Base-by-base conservation (phyloP, 148 eudicot species). In the Chenopodium suecicum region DNA sequence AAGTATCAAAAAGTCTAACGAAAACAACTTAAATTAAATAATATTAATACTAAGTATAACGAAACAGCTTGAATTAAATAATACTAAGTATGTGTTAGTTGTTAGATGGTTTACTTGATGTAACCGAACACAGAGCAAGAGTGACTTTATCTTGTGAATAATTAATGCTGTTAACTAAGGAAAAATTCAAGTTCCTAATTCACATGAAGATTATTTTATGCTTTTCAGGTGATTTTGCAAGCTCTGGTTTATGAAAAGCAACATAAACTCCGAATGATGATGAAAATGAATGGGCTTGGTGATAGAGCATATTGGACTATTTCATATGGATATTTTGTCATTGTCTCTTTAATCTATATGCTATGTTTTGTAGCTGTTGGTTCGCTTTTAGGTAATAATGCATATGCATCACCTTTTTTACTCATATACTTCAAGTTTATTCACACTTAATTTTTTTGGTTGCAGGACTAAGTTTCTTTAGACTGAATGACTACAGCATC, bases 251-350 rank as follows among this genome's bases (percentile, higher is more conserved):
- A 95, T 80, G 98, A 95, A 89, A 95, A 91, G 85, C 88, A 95
- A 85, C 89, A 89, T 67, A 90, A 84, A 71, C 93, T 95, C 34
- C 89, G 94, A 85, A 90, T 93, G 80, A 93, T 93, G 98, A 93
- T 93, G 98, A 95, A 95, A 88, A 95, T 95, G 98, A 97, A 95
- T 78, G 98, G 98, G 41, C 98, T 95, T 50, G 93, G 94, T 67
- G 95, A 95, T 72, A 88, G 94, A 34, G 97, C 97, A 65, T 95
- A 95, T 86, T 89, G 95, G 97, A 86, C 89, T 84, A 92, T 93
- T 75, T 90, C 97, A 76, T 93, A 93, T 86, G 86, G 89, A 81
- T 95, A 92, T 80, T 93, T 90, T 81, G 88, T 90, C 70, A 80
- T 83, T 31, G 82, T 93, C 81, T 93, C 97, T 81, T 76, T 80